A percentile compares a stretch with the other conserved stretches of the same genome.
Evolutionary conservation across 148 eudicot genomes (phyloP).

Genomic region (Silene conica): DNA sequence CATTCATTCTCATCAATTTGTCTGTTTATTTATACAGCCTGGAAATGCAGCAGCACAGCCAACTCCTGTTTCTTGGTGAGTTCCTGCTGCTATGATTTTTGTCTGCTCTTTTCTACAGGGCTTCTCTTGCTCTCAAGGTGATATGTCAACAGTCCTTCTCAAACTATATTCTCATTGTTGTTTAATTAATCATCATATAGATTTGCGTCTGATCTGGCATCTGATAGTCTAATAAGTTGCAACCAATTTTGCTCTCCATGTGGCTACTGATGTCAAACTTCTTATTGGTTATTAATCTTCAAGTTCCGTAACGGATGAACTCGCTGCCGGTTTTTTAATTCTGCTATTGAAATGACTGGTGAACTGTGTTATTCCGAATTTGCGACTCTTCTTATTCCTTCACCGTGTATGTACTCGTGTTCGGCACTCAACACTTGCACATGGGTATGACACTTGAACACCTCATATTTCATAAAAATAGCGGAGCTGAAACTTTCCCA

Average conservation of each 20-base stretch:
- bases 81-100: slow-evolving; percentile 12
- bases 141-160: background rate
- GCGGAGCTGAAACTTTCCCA: too few relatives aligned
- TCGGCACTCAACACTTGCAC: too few relatives aligned
- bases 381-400: background rate
- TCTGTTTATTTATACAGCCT: slow-evolving; percentile 41
- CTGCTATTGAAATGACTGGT: background rate
- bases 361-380: too few relatives aligned
- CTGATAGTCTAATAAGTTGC: slow-evolving; percentile 1
- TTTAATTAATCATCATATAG: background rate
- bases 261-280: background rate
- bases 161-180: too few relatives aligned
- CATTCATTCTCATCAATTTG: background rate
- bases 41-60: slow-evolving; percentile 72
- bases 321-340: background rate
- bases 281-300: background rate
- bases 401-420: too few relatives aligned
- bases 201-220: background rate
- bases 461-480: too few relatives aligned
- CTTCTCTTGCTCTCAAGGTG: background rate
- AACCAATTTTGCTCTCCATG: background rate
- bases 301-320: too few relatives aligned
- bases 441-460: too few relatives aligned
- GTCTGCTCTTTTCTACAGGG: background rate
- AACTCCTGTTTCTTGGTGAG: slow-evolving; percentile 96